Base-by-base conservation (phyloP, 208 protist species). In the Leishmania tropica region DNA sequence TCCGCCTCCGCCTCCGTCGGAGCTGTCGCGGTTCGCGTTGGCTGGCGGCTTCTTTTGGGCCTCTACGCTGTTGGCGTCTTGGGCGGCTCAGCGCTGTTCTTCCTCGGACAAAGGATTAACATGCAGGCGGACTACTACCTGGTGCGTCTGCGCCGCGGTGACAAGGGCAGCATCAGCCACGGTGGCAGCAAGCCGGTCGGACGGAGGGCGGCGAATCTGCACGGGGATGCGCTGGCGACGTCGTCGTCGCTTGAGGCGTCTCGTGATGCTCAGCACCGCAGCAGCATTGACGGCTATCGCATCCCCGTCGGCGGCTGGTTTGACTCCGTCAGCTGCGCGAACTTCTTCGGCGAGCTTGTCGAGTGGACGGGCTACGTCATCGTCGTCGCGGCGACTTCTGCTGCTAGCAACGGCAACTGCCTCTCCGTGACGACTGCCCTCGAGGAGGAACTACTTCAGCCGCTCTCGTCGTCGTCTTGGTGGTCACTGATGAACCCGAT, bases 321-420 rank as follows among this genome's bases (percentile, higher is more conserved):
- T 77, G 83, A 91, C 31, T 79, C 62, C 28, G 87, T 97, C n/a
- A 94, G 91, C 84, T 96, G 93, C 74, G 86, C 93, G 0, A 97
- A 97, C 81, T 96, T 95, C 60, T 87, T 94, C 58, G 92, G 89
- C 1, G 94, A 97, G 76, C 81, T 93, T 48, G 67, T 97, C 37
- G 93, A 97, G 88, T 97, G 93, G 92, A 65, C 28, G 7, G 90
- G 92, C 53, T 96, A 95, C 73, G 77, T 86, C 40, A 17, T 90
- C 58, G 83, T 92, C 47, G 87, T 95, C n/a, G 45, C 45, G n/a
- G 82, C 81, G n/a, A 87, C 87, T 7, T 85, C 89, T 11, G 62
- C 72, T 3, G 51, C 54, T 2, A 60, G 67, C 28, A n/a, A 65
- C 51, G 75, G 75, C 37, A 71, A 54, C 72, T 82, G 76, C 21